Percentiles rank a stretch among this genome's conserved stretches.
These are phyloP conservation scores for Dothistroma septosporum DNA, from an alignment of 2,329 filamentous ascomycete genomes.

Conservation along the genomic window DNA sequence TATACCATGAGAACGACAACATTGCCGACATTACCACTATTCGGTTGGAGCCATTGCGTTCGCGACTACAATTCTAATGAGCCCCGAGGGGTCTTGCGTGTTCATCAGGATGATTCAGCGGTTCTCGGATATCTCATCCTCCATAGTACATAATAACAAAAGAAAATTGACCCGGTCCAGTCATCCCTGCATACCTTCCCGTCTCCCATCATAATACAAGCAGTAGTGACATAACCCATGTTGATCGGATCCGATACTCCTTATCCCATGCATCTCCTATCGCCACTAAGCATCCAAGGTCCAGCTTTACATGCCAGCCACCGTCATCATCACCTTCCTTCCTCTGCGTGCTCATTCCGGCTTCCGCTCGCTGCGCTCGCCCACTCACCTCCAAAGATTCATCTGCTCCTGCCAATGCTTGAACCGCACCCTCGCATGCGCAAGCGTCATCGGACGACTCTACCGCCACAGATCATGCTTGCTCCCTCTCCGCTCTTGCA, in stretches of 20 bases:
- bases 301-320: neutral
- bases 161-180: neutral
- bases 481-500: constrained; percentile 30
- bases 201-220: constrained; percentile 1
- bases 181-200: neutral
- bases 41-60: neutral
- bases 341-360: neutral
- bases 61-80: neutral
- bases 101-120: neutral
- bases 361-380: neutral
- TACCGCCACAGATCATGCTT: constrained; percentile 35
- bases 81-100: neutral
- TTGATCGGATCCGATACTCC: neutral
- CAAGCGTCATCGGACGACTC: neutral
- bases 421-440: neutral
- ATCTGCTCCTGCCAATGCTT: neutral
- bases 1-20: neutral
- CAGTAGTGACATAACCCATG: neutral
- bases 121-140: neutral
- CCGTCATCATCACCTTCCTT: neutral
- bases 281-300: neutral
- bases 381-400: neutral
- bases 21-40: neutral
- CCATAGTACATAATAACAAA: neutral
- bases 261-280: neutral